phyloP scores from a whole-genome alignment of 495 filamentous ascomycete genomes.

The Hypoxylon lienhwacheense region DNA sequence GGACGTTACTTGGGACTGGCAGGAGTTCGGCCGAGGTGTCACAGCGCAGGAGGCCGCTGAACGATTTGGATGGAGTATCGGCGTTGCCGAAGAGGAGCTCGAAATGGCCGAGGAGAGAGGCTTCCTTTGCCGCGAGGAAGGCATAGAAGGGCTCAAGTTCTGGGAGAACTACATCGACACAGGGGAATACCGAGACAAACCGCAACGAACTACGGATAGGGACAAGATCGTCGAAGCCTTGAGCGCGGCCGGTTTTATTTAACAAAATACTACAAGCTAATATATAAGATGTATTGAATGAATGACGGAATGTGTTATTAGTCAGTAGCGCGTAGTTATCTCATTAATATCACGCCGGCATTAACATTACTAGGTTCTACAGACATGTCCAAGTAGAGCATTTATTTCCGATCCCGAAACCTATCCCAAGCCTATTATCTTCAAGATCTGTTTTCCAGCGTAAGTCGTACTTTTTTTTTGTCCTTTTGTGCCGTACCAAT shows the following conservation, averaged over 20 bases:
- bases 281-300: too few species aligned
- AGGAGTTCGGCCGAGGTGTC: constrained; percentile 74
- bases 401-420: neutral
- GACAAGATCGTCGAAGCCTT: constrained; percentile 40
- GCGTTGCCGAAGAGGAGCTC: constrained; percentile 93
- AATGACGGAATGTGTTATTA: too few species aligned
- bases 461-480: constrained; percentile 3
- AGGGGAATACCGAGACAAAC: constrained; percentile 39
- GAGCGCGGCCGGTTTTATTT: constrained; percentile 45
- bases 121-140: constrained; percentile 77
- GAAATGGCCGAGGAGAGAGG: constrained; percentile 96
- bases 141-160: constrained; percentile 78
- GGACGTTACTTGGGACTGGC: constrained; percentile 74
- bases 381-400: neutral
- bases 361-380: neutral
- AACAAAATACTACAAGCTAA: constrained; percentile 7
- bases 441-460: neutral
- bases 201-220: constrained; percentile 12
- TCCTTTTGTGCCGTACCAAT: constrained; percentile 5
- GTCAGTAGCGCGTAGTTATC: too few species aligned
- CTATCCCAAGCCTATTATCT: neutral
- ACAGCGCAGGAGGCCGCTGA: constrained; percentile 89
- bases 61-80: constrained; percentile 95
- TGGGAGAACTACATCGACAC: constrained; percentile 71
- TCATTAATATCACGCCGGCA: too few species aligned